phyloP scores from a whole-genome alignment of 2,329 filamentous ascomycete genomes.

The Microdochium bolleyi region DNA sequence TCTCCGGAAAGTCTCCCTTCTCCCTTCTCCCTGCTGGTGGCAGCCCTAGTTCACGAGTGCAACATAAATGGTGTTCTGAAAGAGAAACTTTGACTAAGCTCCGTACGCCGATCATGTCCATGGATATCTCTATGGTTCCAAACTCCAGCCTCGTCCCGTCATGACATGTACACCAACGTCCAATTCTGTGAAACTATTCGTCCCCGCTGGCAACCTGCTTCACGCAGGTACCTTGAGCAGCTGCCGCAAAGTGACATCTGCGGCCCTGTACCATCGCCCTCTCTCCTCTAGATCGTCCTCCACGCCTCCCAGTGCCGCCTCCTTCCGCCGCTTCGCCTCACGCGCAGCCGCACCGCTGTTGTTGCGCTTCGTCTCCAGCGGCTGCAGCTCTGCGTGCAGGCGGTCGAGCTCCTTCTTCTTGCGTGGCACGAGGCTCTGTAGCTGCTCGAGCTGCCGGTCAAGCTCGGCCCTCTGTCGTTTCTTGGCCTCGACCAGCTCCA shows the following conservation, averaged over 20 bases:
- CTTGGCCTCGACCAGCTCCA: slow-evolving; percentile 40
- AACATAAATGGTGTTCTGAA: too few species aligned
- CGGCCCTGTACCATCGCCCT: slow-evolving; percentile 66
- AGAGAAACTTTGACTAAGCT: too few species aligned
- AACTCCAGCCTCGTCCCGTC: background rate
- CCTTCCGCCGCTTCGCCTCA: slow-evolving; percentile 62
- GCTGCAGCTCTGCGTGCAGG: slow-evolving; percentile 58
- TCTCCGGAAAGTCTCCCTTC: too few species aligned
- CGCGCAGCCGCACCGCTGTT: slow-evolving; percentile 59
- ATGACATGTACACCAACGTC: background rate
- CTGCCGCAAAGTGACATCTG: slow-evolving; percentile 54
- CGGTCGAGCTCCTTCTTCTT: slow-evolving; percentile 61
- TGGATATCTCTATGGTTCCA: too few species aligned
- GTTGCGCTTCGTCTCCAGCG: slow-evolving; percentile 58
- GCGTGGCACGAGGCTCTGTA: slow-evolving; percentile 54
- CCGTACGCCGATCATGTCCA: too few species aligned
- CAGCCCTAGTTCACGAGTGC: too few species aligned
- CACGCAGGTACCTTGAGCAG: slow-evolving; percentile 45
- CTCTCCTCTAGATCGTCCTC: slow-evolving; percentile 69
- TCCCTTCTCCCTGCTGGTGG: too few species aligned
- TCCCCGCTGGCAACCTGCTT: background rate
- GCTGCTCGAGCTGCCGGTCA: slow-evolving; percentile 54
- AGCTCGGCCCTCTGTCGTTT: slow-evolving; percentile 46
- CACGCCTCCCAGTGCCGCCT: slow-evolving; percentile 55
- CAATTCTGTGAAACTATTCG: background rate